Base-by-base conservation (phyloP, 1,139 yeast species). In the Suhomyces bokatorum region DNA sequence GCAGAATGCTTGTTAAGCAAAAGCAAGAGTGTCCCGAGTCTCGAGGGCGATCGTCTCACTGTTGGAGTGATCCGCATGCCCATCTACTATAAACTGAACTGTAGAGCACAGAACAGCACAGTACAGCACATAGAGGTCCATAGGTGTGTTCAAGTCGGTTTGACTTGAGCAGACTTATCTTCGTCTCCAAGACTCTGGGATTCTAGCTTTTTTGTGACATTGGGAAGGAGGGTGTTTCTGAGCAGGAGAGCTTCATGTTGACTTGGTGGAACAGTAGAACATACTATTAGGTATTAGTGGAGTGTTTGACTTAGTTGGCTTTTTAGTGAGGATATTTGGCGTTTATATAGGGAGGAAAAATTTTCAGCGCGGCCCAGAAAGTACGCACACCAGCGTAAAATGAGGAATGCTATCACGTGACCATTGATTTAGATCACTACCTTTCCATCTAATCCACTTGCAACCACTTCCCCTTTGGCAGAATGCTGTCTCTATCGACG, bases 11-110 rank as follows among this genome's bases (percentile, higher is more conserved):
- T 17, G 17, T 11, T 20, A 20, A 35, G 27, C 35, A 35, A 36
- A 29, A 42, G 37, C 30, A 46, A 46, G 60, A 63, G 70, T 67
- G 57, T 67, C 67, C 52, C 43, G 38, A 40, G 45, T 62, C 71
- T 65, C 70, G 65, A 59, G 51, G 52, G 45, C 45, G 37, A 35
- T 38, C 33, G 29, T 26, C 40, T 48, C 44, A 43, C 35, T 55
- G 62, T 58, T 57, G 63, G 57, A 52, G 42, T 38, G 44, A 40
- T 42, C 29, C 35, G 41, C 42, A 11, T 39, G 30, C 44, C 49
- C 48, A 37, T 28, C 38, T 45, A 51, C 39, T 45, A 26, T 20
- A 32, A 26, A 30, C n/a, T n/a, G n/a, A n/a, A n/a, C n/a, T n/a
- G n/a, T n/a, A n/a, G n/a, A n/a, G n/a, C n/a, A n/a, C n/a, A n/a